Percentiles rank a stretch among this genome's conserved stretches.
Conservation (phyloP, 306 rosid species). For the Trichosanthes truncata region DNA sequence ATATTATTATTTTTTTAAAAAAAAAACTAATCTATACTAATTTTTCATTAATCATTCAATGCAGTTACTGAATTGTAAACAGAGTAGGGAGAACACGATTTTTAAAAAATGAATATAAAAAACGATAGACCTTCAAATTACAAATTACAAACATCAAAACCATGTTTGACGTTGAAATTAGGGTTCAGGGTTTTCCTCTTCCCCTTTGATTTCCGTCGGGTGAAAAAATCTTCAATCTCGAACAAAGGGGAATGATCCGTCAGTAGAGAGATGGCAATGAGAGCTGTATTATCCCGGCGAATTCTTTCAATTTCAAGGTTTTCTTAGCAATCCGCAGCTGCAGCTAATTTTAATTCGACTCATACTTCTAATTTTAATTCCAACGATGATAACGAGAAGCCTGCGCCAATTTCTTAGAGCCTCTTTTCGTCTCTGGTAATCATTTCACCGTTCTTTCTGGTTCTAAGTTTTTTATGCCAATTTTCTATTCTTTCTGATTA, state of each 20-base stretch:
- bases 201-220: background rate
- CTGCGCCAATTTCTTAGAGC: background rate
- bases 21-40: too few relatives aligned
- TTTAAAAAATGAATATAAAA: too few relatives aligned
- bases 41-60: too few relatives aligned
- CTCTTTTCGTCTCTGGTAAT: background rate
- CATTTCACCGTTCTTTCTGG: background rate
- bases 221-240: background rate
- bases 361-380: background rate
- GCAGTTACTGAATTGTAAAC: too few relatives aligned
- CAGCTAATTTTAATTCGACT: background rate
- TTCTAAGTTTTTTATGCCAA: background rate
- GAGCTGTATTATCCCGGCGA: background rate
- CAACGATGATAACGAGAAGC: background rate
- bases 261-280: background rate
- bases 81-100: too few relatives aligned
- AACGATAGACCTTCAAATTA: too few relatives aligned
- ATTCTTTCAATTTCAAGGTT: background rate
- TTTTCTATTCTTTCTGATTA: too few relatives aligned
- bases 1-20: too few relatives aligned
- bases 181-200: background rate
- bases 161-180: background rate
- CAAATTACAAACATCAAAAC: background rate
- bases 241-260: background rate
- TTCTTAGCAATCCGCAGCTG: background rate